Evolutionary conservation across 163 green algal species (phyloP).

Genomic region (Chlamydomonas reinhardtii): DNA sequence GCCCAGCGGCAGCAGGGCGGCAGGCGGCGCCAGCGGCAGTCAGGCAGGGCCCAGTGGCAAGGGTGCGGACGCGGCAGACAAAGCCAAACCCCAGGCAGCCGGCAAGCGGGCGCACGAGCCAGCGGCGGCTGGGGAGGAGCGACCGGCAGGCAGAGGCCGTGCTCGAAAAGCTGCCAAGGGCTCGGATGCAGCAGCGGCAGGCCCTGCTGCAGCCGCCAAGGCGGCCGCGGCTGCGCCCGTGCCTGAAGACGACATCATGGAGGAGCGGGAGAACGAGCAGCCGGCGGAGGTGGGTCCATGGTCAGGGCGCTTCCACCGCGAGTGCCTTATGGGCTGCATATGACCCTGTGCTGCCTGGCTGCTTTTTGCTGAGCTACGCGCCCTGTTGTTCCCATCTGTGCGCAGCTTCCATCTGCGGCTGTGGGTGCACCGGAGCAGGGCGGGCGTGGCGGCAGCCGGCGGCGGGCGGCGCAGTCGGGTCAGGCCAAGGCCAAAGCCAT

Average conservation of each 20-base stretch:
- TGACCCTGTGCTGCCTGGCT: too few relatives aligned
- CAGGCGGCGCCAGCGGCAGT: too few relatives aligned
- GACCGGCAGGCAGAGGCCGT: constrained; percentile 9
- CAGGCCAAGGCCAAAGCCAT: constrained; percentile 21
- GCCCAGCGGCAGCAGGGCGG: too few relatives aligned
- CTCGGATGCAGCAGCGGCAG: not conserved
- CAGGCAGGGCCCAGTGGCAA: too few relatives aligned
- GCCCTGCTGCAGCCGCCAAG: not conserved
- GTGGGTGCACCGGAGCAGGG: too few relatives aligned
- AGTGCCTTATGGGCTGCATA: too few relatives aligned
- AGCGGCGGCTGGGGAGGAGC: not conserved
- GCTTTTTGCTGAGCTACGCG: too few relatives aligned
- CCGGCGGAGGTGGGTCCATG: not conserved
- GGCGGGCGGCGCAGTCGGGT: constrained; percentile 23
- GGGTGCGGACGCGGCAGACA: not conserved
- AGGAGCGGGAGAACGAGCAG: not conserved
- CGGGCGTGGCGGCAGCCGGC: not conserved
- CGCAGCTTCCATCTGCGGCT: too few relatives aligned
- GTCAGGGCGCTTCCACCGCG: too few relatives aligned
- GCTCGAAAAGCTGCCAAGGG: constrained; percentile 38
- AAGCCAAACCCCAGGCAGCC: not conserved
- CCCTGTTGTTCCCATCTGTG: too few relatives aligned
- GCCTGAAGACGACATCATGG: too few relatives aligned
- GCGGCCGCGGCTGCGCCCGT: not conserved
- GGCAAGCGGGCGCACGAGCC: not conserved